Base-by-base conservation (phyloP, 805 yeast species). In the Metschnikowia lachancei region DNA sequence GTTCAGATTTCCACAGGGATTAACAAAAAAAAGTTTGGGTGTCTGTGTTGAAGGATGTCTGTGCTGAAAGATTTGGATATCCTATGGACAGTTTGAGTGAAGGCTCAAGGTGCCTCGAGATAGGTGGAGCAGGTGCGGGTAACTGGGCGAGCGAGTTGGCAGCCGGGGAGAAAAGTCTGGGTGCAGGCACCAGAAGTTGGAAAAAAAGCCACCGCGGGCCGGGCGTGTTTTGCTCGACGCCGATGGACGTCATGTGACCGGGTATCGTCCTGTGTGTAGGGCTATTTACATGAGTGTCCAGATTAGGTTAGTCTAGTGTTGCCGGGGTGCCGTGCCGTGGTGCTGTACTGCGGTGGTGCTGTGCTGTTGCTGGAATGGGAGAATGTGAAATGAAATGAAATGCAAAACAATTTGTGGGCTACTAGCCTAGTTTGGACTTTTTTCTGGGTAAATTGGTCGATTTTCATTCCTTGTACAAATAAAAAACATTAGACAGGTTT, bases 61-160 rank as follows among this genome's bases (percentile, higher is more conserved):
- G 26, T 32, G 26, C 20, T 28, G 39, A 36, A 35, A 19, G 35
- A 19, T 12, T 16, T 26, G 17, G 45, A 13, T 35, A 38, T 34
- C 18, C 28, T 26, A 22, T 35, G 41, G 43, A 7, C 34, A 29
- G 39, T 38, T 44, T 37, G 39, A 44, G 39, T 34, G 47, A 34
- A 39, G 39, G 36, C 28, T 35, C 43, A 34, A 19, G 41, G 49
- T 39, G 39, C 48, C 18, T 40, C 41, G 49, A 45, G 49, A 45
- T 45, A 45, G 45, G 44, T 36, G 49, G 44, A 40, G 45, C 49
- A 39, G 49, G 49, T 45, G 49, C 49, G 49, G 49, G 49, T 45
- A 45, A 45, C 49, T 22, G 40, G 35, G 39, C 41, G 44, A 39
- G 43, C 41, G 34, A 32, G 10, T 39, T 44, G 39, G 47, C 34